A percentile compares a stretch with the other conserved stretches of the same genome.
phyloP scores from a whole-genome alignment of 306 rosid species.

The Quercus variabilis region DNA sequence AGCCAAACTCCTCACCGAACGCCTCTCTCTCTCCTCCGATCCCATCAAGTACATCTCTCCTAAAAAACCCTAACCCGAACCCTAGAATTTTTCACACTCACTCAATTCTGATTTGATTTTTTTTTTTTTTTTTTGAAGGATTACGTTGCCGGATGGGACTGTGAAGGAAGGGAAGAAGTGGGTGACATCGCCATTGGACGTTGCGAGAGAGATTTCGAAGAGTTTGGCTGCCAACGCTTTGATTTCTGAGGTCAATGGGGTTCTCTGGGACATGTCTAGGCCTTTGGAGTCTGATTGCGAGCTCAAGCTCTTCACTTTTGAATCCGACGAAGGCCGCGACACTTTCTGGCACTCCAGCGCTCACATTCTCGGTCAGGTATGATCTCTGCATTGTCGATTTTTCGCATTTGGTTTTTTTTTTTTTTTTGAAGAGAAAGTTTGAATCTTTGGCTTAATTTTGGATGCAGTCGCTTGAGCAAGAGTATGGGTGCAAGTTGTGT shows the following conservation, averaged over 20 bases:
- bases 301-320: conserved; percentile 68
- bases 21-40: conserved; percentile 36
- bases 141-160: conserved; percentile 62
- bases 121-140: conserved; percentile 20
- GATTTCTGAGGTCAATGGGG: conserved; percentile 83
- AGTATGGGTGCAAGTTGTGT: conserved; percentile 94
- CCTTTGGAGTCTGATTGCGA: conserved; percentile 72
- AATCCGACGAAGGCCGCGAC: conserved; percentile 80
- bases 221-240: conserved; percentile 68
- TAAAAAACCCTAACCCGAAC: too few relatives aligned
- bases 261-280: conserved; percentile 82
- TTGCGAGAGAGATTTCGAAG: conserved; percentile 80
- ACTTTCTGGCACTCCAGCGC: conserved; percentile 99
- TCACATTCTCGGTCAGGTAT: conserved; percentile 93
- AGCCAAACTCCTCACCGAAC: conserved; percentile 26
- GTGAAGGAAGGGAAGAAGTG: conserved; percentile 75
- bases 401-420: background rate
- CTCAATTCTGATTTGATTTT: background rate
- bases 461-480: conserved; percentile 68
- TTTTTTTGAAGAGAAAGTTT: background rate
- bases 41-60: conserved; percentile 51
- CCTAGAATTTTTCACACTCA: too few relatives aligned
- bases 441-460: background rate
- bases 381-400: background rate
- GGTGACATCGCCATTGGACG: conserved; percentile 69